Conservation (phyloP, 495 filamentous ascomycete species). For the Penicillium manginii region DNA sequence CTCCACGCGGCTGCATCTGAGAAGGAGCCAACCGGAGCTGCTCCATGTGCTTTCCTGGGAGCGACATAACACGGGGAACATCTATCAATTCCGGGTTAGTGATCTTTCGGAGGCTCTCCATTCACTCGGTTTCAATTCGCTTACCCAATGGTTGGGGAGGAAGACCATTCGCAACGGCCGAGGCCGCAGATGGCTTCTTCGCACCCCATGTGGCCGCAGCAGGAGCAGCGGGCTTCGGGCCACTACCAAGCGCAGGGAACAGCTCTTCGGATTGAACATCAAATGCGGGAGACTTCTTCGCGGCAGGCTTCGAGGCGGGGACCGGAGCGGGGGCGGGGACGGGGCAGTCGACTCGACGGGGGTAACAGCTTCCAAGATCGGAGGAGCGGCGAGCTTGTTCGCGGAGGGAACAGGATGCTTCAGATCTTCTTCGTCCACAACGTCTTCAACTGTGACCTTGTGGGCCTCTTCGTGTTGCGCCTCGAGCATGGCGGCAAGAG, state of each 20-base stretch:
- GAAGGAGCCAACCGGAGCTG: constrained; percentile 69
- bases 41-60: constrained; percentile 80
- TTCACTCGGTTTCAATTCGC: constrained; percentile 14
- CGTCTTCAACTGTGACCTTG: constrained; percentile 76
- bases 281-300: constrained; percentile 53
- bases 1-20: constrained; percentile 70
- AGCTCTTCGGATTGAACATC: constrained; percentile 86
- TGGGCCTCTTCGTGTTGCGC: constrained; percentile 77
- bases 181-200: constrained; percentile 57
- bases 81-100: constrained; percentile 25
- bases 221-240: constrained; percentile 63
- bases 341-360: constrained; percentile 25
- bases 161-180: constrained; percentile 63
- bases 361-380: constrained; percentile 21
- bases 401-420: constrained; percentile 57
- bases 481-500: constrained; percentile 74
- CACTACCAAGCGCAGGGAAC: constrained; percentile 85
- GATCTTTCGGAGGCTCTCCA: neutral
- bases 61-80: constrained; percentile 62
- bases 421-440: constrained; percentile 76
- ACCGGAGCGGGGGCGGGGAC: too few relatives aligned
- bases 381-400: constrained; percentile 30
- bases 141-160: constrained; percentile 50
- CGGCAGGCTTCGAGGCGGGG: constrained; percentile 42
- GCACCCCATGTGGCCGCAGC: constrained; percentile 72